Conservation (phyloP, 2,329 filamentous ascomycete genomes). For the Grosmannia serpens region DNA sequence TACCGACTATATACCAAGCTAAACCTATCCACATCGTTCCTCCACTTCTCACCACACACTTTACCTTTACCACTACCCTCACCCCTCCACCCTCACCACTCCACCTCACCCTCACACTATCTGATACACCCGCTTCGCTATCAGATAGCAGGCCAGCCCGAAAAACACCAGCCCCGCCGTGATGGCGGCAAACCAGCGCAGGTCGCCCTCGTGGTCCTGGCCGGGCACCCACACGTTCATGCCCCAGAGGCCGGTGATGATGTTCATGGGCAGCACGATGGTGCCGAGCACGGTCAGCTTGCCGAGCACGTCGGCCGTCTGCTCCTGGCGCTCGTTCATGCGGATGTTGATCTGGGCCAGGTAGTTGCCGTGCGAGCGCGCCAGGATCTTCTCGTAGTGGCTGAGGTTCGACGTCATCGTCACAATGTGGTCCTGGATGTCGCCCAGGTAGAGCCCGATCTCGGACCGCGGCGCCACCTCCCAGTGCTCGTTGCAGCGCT, state of each 20-base stretch:
- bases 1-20: too few species aligned
- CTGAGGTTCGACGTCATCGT: constrained; percentile 96
- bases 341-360: constrained; percentile 98
- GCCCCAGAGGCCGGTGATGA: constrained; percentile 95
- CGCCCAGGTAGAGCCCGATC: constrained; percentile 93
- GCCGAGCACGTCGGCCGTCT: constrained; percentile 88
- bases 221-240: constrained; percentile 98
- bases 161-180: constrained; percentile 69
- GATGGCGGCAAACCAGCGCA: constrained; percentile 64
- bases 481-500: constrained; percentile 96
- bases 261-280: constrained; percentile 97
- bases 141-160: constrained; percentile 65
- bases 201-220: constrained; percentile 65
- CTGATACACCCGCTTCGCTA: constrained; percentile 74
- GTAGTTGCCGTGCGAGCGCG: constrained; percentile 88
- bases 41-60: too few species aligned
- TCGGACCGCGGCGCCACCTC: constrained; percentile 89
- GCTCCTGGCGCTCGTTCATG: constrained; percentile 95
- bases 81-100: not conserved
- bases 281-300: constrained; percentile 93
- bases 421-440: constrained; percentile 98
- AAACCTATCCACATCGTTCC: not conserved
- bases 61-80: not conserved
- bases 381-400: constrained; percentile 92
- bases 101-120: constrained; percentile 44